Evolutionary conservation across 257 asterid species (phyloP).

Genomic region (Solanum habrochaites): DNA sequence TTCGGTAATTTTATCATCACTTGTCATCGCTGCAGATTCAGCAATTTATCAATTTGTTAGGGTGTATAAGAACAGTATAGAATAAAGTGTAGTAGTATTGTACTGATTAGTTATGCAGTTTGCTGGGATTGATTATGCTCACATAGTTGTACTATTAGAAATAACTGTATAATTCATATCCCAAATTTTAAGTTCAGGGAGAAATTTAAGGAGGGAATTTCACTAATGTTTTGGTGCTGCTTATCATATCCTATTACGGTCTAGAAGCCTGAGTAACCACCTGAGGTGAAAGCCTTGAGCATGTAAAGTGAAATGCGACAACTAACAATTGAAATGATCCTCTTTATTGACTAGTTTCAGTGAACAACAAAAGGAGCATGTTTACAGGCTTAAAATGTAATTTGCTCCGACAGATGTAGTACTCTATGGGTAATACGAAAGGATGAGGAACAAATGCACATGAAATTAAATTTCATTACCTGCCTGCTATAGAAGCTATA

Average conservation of each 20-base stretch:
- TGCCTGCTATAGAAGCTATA: not conserved
- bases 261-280: not conserved
- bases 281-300: not conserved
- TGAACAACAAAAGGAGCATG: not conserved
- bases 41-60: slow-evolving; percentile 8
- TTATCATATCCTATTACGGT: not conserved
- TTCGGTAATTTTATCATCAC: slow-evolving; percentile 43
- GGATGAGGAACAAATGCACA: not conserved
- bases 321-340: not conserved
- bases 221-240: not conserved
- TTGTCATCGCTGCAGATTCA: slow-evolving; percentile 70
- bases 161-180: not conserved
- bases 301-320: not conserved
- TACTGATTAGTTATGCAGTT: not conserved
- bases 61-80: not conserved
- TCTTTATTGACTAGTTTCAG: not conserved
- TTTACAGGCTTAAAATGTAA: not conserved
- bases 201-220: not conserved
- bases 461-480: not conserved
- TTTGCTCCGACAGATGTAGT: not conserved
- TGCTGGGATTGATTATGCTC: not conserved
- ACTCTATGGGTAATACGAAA: not conserved
- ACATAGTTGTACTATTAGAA: not conserved
- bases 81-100: not conserved
- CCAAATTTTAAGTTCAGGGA: not conserved